Base-by-base conservation (phyloP, 2,329 filamentous ascomycete genomes). In the Sporothrix mexicana region DNA sequence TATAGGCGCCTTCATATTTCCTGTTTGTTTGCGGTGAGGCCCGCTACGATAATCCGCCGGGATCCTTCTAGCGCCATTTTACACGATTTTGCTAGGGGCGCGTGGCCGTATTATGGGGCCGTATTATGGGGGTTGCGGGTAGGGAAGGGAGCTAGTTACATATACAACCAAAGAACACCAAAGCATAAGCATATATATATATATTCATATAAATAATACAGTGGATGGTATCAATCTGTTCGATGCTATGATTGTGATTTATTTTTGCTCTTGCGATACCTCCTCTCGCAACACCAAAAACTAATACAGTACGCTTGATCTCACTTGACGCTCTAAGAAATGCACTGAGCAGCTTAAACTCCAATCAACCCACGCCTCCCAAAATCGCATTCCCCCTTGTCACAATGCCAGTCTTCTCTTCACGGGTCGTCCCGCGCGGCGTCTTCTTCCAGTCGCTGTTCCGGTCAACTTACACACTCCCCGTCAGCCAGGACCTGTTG, bases 11-110 rank as follows among this genome's bases (percentile, higher is more conserved):
- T 25, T 25, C 30, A 36, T 36, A 36, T 36, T 17, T 36, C 20
- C 53, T 55, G 25, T 36, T 62, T 45, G 30, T 25, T 23, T 43
- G 9, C 36, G 55, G 55, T 59, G 30, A 36, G 20, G 55, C 36
- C 59, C 59, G 36, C 59, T 13, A 64, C 61, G 41, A 66, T 64
- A 47, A 66, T 47, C 20, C 61, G 41, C 61, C 61, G 61, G 61
- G 61, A 64, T 47, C n/a, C 20, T 66, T 41, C 61, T 45, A 66
- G 61, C 41, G 61, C 41, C 61, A 4, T 25, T 64, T 47, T 25
- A 10, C 15, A n/a, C 25, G 9, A 47, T 36, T 36, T 36, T 36
- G 30, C 7, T 36, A 25, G 13, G 51, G 6, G 59, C n/a, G 61
- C 41, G 41, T 43, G 30, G 61, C 20, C 30, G 61, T 41, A 66